A percentile compares a stretch with the other conserved stretches of the same genome.
Conservation (phyloP, 352 stramenopile species). For the Pythium folliculosum region DNA sequence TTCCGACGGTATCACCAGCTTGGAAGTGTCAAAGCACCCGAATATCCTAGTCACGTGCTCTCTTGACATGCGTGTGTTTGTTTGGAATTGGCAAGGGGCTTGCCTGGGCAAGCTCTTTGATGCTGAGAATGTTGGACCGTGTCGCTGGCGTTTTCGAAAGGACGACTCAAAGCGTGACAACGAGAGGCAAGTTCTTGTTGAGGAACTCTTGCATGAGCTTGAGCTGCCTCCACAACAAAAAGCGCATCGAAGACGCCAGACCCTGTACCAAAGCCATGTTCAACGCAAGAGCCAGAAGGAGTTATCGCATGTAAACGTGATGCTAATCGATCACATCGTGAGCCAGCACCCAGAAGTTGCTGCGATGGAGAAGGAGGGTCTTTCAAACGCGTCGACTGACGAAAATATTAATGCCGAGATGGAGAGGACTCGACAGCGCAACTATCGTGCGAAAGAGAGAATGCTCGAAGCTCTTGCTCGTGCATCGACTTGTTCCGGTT, state of each 20-base stretch:
- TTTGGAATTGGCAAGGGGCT: slow-evolving; percentile 68
- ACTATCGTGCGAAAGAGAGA: slow-evolving; percentile 29
- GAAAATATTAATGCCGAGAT: slow-evolving; percentile 23
- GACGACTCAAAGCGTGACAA: slow-evolving; percentile 50
- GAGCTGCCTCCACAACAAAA: slow-evolving; percentile 52
- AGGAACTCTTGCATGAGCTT: slow-evolving; percentile 43
- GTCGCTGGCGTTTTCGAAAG: slow-evolving; percentile 56
- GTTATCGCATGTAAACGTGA: slow-evolving; percentile 43
- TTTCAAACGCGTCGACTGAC: slow-evolving; percentile 18
- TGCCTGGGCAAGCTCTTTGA: slow-evolving; percentile 70
- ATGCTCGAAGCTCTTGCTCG: slow-evolving; percentile 27
- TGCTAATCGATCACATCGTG: slow-evolving; percentile 71
- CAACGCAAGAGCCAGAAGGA: slow-evolving; percentile 51
- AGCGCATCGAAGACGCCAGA: slow-evolving; percentile 39
- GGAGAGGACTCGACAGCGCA: slow-evolving; percentile 17
- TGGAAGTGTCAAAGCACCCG: slow-evolving; percentile 59
- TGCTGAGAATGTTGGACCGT: slow-evolving; percentile 47
- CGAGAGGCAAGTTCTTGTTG: slow-evolving; percentile 45
- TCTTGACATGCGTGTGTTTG: slow-evolving; percentile 65
- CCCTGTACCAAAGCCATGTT: slow-evolving; percentile 52
- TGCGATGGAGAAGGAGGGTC: slow-evolving; percentile 30
- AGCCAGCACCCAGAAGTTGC: slow-evolving; percentile 62
- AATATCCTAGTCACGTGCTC: slow-evolving; percentile 65
- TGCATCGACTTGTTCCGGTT: background rate
- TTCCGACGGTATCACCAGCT: slow-evolving; percentile 46